Percentiles rank a stretch among this genome's conserved stretches.
Evolutionary conservation across 345 rosid genomes (phyloP).

Genomic region (Brassica nigra): DNA sequence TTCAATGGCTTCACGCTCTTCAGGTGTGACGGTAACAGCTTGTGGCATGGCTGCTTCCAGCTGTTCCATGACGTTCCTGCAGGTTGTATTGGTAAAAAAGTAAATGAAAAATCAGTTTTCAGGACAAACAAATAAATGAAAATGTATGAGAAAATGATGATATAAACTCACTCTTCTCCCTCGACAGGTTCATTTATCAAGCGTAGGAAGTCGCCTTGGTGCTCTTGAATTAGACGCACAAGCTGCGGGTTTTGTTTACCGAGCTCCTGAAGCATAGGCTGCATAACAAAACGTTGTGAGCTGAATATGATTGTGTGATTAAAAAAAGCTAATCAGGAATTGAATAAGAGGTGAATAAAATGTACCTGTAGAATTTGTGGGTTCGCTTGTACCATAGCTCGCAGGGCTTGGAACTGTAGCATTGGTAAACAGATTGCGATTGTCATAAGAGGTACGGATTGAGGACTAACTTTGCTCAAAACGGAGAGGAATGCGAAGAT

Average conservation of each 20-base stretch:
- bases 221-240: slow-evolving; percentile 88
- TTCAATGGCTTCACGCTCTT: slow-evolving; percentile 94
- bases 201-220: slow-evolving; percentile 84
- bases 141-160: not conserved
- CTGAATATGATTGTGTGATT: not conserved
- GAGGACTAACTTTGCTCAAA: not conserved
- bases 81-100: not conserved
- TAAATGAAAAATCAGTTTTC: slow-evolving; percentile 7
- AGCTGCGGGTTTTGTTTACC: slow-evolving; percentile 92
- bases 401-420: slow-evolving; percentile 78
- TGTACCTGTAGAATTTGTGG: slow-evolving; percentile 81
- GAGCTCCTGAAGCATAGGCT: slow-evolving; percentile 98
- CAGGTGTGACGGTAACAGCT: slow-evolving; percentile 81
- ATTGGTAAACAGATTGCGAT: not conserved
- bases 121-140: not conserved
- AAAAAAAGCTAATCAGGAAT: not conserved
- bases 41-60: slow-evolving; percentile 87
- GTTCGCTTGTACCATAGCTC: slow-evolving; percentile 87
- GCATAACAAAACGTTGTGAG: slow-evolving; percentile 25
- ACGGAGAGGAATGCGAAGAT: not conserved
- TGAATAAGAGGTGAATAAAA: not conserved
- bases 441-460: not conserved
- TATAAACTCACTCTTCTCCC: slow-evolving; percentile 81
- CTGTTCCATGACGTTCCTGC: slow-evolving; percentile 69
- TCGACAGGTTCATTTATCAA: slow-evolving; percentile 87